phyloP scores from a whole-genome alignment of 805 yeast genomes.

The Kregervanrija pseudodelftensis region DNA sequence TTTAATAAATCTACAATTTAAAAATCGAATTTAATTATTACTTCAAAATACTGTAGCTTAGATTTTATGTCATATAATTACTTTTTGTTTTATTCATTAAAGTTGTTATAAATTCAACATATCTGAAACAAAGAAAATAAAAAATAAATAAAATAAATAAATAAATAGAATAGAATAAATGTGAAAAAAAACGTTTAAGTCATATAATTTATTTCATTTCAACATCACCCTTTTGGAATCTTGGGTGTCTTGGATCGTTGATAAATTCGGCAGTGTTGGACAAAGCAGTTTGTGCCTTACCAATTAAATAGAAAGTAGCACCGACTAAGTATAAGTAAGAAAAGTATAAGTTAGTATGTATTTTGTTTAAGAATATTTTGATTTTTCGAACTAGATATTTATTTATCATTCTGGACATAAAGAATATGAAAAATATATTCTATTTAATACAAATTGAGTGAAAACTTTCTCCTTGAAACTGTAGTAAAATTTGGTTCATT shows the following conservation, averaged over 20 bases:
- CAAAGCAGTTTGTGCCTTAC: conserved; percentile 62
- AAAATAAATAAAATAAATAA: conserved; percentile 1
- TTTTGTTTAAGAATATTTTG: background rate
- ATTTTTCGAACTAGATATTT: no score
- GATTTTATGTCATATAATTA: conserved; percentile 2
- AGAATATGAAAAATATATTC: no score
- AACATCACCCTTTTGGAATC: conserved; percentile 44
- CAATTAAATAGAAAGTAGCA: conserved; percentile 61
- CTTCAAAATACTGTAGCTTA: no score
- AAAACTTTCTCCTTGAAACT: no score
- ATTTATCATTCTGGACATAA: no score
- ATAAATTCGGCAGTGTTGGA: conserved; percentile 72
- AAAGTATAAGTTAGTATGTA: conserved; percentile 3
- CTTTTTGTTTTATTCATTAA: background rate
- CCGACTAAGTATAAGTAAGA: conserved; percentile 26
- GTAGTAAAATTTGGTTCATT: no score
- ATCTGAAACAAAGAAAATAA: conserved; percentile 3
- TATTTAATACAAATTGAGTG: no score
- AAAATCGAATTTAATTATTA: background rate
- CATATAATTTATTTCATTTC: conserved; percentile 22
- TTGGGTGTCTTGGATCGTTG: conserved; percentile 96
- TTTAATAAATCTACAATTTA: background rate
- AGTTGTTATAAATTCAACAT: conserved; percentile 2
- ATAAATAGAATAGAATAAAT: background rate
- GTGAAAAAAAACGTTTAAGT: background rate